Percentiles rank a stretch among this genome's conserved stretches.
These are phyloP conservation scores for Colletotrichum zoysiae DNA, from an alignment of 2,329 filamentous ascomycete genomes.

Conservation along the genomic window DNA sequence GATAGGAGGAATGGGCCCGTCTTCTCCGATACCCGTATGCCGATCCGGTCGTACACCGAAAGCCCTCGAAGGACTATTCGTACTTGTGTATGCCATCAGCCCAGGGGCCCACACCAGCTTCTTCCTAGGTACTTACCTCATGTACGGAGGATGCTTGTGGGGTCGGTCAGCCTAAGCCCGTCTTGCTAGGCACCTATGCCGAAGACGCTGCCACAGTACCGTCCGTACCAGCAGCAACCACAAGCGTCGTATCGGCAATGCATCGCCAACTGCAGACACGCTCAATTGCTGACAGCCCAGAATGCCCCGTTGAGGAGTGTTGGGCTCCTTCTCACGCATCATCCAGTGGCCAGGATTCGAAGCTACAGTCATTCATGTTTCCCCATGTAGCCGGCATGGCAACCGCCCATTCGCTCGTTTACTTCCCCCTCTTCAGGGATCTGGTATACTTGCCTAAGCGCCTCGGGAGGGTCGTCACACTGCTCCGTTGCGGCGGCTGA, in stretches of 20 bases:
- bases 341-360: conserved; percentile 28
- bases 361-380: conserved; percentile 4
- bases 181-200: not conserved
- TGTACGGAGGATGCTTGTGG: conserved; percentile 5
- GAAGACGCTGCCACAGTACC: conserved; percentile 16
- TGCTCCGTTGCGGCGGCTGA: conserved; percentile 22
- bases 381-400: conserved; percentile 25
- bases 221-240: not conserved
- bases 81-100: conserved; percentile 11
- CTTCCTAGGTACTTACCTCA: conserved; percentile 6
- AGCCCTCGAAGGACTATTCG: conserved; percentile 15
- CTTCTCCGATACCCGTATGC: conserved; percentile 31
- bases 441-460: conserved; percentile 23
- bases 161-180: conserved; percentile 18
- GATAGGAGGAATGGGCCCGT: conserved; percentile 8
- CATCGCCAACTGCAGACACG: not conserved
- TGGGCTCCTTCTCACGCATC: conserved; percentile 4
- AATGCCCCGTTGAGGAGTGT: conserved; percentile 5
- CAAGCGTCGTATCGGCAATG: not conserved
- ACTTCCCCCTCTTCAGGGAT: conserved; percentile 9
- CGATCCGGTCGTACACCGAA: conserved; percentile 31
- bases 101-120: conserved; percentile 4
- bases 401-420: conserved; percentile 20
- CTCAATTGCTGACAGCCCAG: not conserved
- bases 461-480: conserved; percentile 23